Base-by-base conservation (phyloP, 108 stramenopile species). In the Cyclotella cryptica region DNA sequence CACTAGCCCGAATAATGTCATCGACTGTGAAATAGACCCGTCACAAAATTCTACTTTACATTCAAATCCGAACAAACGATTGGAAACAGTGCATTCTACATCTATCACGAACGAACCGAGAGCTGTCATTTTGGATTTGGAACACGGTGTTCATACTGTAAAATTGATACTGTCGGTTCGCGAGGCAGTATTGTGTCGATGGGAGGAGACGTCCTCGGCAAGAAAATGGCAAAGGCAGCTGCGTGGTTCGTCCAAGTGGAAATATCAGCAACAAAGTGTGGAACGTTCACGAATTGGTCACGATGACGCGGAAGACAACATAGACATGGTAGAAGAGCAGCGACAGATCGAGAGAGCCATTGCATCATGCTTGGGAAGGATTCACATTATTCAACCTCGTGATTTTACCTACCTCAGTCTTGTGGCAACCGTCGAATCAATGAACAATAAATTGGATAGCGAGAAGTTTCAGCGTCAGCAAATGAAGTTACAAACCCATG, bases 321-420 rank as follows among this genome's bases (percentile, higher is more conserved):
- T 55, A 11, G 62, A 53, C 45, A 63, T 63, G 22, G 44, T 49
- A 1, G 29, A 29, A 12, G 84, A 84, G 54, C 75, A 77, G 40
- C 62, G 45, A 22, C 74, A 66, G 45, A 84, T 84, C 39, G 79
- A 84, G 40, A 42, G 43, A 19, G 43, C 63, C 17, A 80, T 84
- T 43, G 61, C 69, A 9, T 80, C 74, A 27, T 80, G 79, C 62
- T 62, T 84, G 49, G 79, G 75, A n/a, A 30, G 84, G 11, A 84
- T 84, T 19, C 74, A 84, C 29, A 72, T 84, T 42, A 66, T 84
- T 21, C 74, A 80, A 72, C 74, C 84, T 52, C 71, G 72, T n/a
- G 82, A 83, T 69, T 77, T 83, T 41, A 83, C 82, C 18, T 77
- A 83, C 44, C 75, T 83, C 18, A 69, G 67, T 69, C 82, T 83